Base-by-base conservation (phyloP, 148 eudicot species). In the Arbutus unedo region DNA sequence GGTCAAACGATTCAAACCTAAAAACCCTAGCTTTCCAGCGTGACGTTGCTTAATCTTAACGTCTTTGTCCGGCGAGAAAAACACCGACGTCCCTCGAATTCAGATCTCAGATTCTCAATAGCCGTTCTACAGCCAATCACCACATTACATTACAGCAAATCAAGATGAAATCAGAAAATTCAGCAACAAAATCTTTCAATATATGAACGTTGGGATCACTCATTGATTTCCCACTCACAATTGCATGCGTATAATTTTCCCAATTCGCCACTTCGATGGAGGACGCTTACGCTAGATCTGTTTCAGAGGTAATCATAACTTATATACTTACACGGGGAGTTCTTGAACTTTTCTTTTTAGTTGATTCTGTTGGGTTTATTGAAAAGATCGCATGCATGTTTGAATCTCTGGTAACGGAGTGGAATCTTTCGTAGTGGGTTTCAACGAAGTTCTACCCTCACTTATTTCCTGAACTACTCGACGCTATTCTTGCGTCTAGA, bases 261-360 rank as follows among this genome's bases (percentile, higher is more conserved):
- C 11, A 21, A 14, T 10, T 51, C 38, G 59, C 49, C 67, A 78
- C 82, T 57, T 74, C 68, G 49, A 95, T 95, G 98, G 98, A 95
- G 81, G 96, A 95, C 86, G 98, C 98, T 6, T 94, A 87, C 67
- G 92, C 98, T 70, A 91, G 96, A 95, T 92, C 98, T 76, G 90
- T 84, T 13, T 38, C 88, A 11, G 98, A 95, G 96, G 98, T 94
- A 84, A 79, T 68, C 21, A 5, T 10, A 47, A 48, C 19, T 47
- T n/a, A 31, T 14, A 11, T 41, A 38, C 47, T 31, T 31, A 31
- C 38, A 31, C 38, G 38, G 38, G 38, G 38, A 31, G 38, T 18
- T 59, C 64, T 59, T 10, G 56, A 53, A 53, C 10, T 68, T 41
- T 38, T 41, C n/a, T 68, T 43, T 38, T 23, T 8, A 10, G 67